phyloP scores from a whole-genome alignment of 345 rosid genomes.

The Aquilaria malaccensis region DNA sequence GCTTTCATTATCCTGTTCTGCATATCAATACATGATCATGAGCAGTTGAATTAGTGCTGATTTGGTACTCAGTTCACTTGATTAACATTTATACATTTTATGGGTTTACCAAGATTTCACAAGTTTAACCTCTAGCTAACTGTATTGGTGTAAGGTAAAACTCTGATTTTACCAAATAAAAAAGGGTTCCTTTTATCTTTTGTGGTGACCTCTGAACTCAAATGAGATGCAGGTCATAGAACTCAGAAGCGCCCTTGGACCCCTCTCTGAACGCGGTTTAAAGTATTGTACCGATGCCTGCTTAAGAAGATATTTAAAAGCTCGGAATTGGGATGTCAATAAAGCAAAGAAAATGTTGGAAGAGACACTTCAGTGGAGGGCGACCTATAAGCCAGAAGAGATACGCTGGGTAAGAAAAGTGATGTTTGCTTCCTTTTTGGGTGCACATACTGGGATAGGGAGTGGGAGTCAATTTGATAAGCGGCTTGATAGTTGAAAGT shows the following conservation, averaged over 20 bases:
- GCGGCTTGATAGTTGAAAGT: too few species aligned
- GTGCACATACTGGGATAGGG: too few species aligned
- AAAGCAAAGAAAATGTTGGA: constrained; percentile 78
- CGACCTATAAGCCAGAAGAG: constrained; percentile 82
- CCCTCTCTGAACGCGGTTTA: constrained; percentile 53
- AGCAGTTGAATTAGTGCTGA: too few species aligned
- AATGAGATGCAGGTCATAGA: constrained; percentile 43
- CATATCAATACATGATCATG: too few species aligned
- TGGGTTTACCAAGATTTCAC: too few species aligned
- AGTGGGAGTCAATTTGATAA: too few species aligned
- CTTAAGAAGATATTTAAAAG: constrained; percentile 73
- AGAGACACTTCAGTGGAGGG: constrained; percentile 81
- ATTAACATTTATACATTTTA: too few species aligned
- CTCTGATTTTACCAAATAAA: background rate
- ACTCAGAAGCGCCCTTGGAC: constrained; percentile 63
- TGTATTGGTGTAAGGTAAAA: background rate
- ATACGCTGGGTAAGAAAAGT: constrained; percentile 66
- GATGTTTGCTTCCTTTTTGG: too few species aligned
- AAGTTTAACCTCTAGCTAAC: background rate
- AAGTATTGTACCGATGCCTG: constrained; percentile 64
- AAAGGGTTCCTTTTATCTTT: background rate
- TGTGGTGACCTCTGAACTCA: background rate
- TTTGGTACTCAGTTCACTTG: too few species aligned
- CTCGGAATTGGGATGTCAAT: constrained; percentile 82
- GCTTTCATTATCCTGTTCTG: too few species aligned